Evolutionary conservation across 2,329 filamentous ascomycete species (phyloP).

Genomic region (Endoconidiophora polonica): DNA sequence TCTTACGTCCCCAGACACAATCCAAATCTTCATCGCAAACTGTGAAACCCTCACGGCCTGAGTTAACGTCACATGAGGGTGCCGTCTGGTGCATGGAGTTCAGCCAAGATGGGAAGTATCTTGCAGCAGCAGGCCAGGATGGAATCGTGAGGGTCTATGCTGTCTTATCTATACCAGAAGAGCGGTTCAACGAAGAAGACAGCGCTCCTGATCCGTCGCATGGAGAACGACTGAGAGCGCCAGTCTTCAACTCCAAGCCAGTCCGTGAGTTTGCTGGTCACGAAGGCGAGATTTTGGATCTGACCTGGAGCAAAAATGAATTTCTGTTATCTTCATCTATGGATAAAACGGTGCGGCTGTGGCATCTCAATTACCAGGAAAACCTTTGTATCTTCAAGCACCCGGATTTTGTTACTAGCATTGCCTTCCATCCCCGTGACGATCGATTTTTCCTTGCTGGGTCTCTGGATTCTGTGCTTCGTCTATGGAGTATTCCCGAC

Average conservation of each 20-base stretch:
- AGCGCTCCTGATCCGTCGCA: conserved; percentile 33
- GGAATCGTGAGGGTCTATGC: conserved; percentile 74
- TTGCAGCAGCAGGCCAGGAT: conserved; percentile 87
- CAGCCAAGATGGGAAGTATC: conserved; percentile 75
- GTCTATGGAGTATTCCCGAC: conserved; percentile 94
- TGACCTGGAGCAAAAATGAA: conserved; percentile 99
- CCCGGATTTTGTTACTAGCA: conserved; percentile 85
- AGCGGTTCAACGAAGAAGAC: conserved; percentile 60
- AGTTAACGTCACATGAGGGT: conserved; percentile 27
- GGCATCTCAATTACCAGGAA: conserved; percentile 74
- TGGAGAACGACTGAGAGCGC: conserved; percentile 59
- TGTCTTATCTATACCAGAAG: conserved; percentile 67
- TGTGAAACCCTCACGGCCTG: conserved; percentile 14
- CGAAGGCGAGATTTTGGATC: conserved; percentile 66
- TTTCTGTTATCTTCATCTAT: conserved; percentile 91
- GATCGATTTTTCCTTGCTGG: conserved; percentile 95
- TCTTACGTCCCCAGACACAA: too few species aligned
- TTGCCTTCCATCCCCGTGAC: conserved; percentile 85
- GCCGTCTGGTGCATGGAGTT: conserved; percentile 90
- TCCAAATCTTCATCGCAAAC: not conserved
- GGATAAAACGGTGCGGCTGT: conserved; percentile 91
- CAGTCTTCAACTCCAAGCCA: conserved; percentile 71
- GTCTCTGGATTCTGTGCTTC: conserved; percentile 71
- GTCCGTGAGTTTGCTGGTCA: conserved; percentile 70
- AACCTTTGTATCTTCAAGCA: conserved; percentile 91